These are phyloP conservation scores for Xerocomellus intermedius DNA, from an alignment of 768 basidiomycete species.

Conservation along the genomic window DNA sequence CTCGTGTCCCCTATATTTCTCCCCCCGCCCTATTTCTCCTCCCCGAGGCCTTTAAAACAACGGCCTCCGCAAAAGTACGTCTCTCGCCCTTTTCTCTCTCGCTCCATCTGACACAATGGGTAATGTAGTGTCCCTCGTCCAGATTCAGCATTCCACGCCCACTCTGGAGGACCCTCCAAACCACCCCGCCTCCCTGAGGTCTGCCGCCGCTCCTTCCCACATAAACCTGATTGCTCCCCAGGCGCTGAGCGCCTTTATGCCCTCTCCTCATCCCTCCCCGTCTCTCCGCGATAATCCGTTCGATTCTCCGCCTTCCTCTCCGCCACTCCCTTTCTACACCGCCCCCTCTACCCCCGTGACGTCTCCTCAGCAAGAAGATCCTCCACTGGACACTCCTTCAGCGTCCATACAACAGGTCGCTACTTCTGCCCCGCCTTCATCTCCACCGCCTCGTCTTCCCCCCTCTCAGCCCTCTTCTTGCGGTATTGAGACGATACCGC, in stretches of 20 bases:
- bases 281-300: conserved; percentile 36
- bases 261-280: conserved; percentile 35
- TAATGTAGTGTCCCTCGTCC: conserved; percentile 33
- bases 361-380: conserved; percentile 39
- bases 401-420: conserved; percentile 19
- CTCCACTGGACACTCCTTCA: conserved; percentile 23
- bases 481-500: conserved; percentile 27
- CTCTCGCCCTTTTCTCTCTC: conserved; percentile 2
- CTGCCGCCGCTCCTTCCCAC: conserved; percentile 31
- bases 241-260: conserved; percentile 29
- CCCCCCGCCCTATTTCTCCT: conserved; percentile 26
- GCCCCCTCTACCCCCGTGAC: conserved; percentile 48
- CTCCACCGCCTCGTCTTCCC: conserved; percentile 26
- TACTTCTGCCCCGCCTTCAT: conserved; percentile 18
- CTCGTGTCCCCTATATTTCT: conserved; percentile 29
- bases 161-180: conserved; percentile 13
- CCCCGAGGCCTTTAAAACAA: conserved; percentile 21
- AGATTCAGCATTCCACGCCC: conserved; percentile 25
- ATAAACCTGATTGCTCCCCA: conserved; percentile 34
- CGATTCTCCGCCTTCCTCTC: conserved; percentile 38
- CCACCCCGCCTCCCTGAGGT: conserved; percentile 14
- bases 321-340: conserved; percentile 44
- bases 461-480: conserved; percentile 26
- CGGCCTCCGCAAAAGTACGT: conserved; percentile 25
- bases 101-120: conserved; percentile 25